Conservation (phyloP, 2,329 filamentous ascomycete species). For the Ceratocystis diversiconidia region DNA sequence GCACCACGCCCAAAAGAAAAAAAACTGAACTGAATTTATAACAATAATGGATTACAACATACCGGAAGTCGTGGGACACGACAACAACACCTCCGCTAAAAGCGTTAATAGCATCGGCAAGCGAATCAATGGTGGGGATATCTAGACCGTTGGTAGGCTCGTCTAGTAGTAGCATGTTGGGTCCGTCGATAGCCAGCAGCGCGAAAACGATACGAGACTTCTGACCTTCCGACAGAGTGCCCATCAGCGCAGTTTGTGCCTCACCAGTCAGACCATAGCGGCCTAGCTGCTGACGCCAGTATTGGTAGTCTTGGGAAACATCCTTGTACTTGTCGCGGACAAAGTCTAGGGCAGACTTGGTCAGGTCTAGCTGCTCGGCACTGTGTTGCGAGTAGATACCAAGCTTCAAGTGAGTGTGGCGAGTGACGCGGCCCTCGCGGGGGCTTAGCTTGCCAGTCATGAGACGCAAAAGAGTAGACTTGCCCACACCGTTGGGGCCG, state of each 20-base stretch:
- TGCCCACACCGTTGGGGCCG: constrained; percentile 97
- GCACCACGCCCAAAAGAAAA: constrained; percentile 18
- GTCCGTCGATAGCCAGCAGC: constrained; percentile 80
- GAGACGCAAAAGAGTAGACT: constrained; percentile 86
- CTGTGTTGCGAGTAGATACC: constrained; percentile 98
- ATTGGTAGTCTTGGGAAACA: constrained; percentile 95
- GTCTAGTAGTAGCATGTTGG: constrained; percentile 96
- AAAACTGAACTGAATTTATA: not conserved
- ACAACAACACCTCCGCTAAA: constrained; percentile 95
- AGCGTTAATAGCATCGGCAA: constrained; percentile 94
- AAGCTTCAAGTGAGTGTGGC: constrained; percentile 96
- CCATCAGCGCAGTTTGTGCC: constrained; percentile 91
- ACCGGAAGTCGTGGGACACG: constrained; percentile 98
- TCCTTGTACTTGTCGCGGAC: constrained; percentile 85
- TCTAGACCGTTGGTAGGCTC: constrained; percentile 99
- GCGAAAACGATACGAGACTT: constrained; percentile 98
- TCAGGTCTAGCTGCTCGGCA: constrained; percentile 93
- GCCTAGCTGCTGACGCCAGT: constrained; percentile 96
- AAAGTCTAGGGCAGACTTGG: constrained; percentile 94
- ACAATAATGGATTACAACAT: constrained; percentile 27
- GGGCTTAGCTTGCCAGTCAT: constrained; percentile 93
- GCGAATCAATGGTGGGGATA: constrained; percentile 93
- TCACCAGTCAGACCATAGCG: constrained; percentile 88
- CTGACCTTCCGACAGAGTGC: constrained; percentile 92
- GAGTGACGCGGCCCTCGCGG: constrained; percentile 64